Conservation (phyloP, 495 filamentous ascomycete species). For the Podospora fimiseda region DNA sequence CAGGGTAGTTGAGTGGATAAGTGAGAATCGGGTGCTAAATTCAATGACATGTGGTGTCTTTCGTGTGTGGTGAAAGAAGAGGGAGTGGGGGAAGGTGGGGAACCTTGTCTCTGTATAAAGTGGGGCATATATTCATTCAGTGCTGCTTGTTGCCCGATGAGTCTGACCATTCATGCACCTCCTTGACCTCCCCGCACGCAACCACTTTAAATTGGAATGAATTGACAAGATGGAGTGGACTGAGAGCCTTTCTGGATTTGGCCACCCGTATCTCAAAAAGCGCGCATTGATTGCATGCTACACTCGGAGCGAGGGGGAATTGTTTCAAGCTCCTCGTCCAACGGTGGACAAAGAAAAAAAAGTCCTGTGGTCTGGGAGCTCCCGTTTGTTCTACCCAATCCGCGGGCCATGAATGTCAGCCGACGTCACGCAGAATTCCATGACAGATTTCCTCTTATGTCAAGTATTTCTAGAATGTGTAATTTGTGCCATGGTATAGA, state of each 20-base stretch:
- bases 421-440: neutral
- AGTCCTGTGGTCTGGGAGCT: neutral
- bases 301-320: neutral
- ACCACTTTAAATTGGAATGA: too few species aligned
- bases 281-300: neutral
- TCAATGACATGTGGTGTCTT: slow-evolving; percentile 1
- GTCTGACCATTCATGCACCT: neutral
- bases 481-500: neutral
- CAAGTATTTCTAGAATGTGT: neutral
- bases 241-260: too few species aligned
- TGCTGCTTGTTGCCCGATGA: neutral
- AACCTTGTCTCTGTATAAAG: neutral
- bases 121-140: neutral
- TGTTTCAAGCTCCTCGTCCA: neutral
- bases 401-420: too few species aligned
- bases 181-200: too few species aligned
- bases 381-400: neutral
- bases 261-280: too few species aligned
- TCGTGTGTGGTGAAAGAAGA: neutral
- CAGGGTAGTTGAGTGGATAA: slow-evolving; percentile 20
- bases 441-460: neutral
- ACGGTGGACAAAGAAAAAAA: neutral
- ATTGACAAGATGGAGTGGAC: too few species aligned
- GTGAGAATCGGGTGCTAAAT: slow-evolving; percentile 3
- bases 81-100: slow-evolving; percentile 19